Evolutionary conservation across 78 protist species (phyloP).

Genomic region (Dictyostelium citrinum): DNA sequence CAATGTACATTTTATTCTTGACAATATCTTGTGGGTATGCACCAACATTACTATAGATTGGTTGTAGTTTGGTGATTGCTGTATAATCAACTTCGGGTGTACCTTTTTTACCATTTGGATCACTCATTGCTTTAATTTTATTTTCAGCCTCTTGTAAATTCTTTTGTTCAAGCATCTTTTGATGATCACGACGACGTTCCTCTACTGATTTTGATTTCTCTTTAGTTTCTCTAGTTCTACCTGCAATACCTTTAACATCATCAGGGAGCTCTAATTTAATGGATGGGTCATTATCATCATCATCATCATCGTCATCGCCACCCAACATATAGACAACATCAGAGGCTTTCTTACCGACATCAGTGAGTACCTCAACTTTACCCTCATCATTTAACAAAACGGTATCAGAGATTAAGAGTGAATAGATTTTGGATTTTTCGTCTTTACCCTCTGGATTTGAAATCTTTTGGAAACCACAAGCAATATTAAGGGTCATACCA

Average conservation of each 20-base stretch:
- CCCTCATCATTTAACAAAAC: constrained; percentile 73
- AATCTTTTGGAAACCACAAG: constrained; percentile 78
- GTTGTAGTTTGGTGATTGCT: constrained; percentile 13
- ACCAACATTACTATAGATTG: neutral
- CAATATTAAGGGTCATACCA: constrained; percentile 87
- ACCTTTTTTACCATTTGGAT: neutral
- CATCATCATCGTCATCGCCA: constrained; percentile 28
- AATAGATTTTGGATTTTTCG: constrained; percentile 22
- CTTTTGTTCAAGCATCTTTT: constrained; percentile 15
- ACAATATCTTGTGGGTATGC: constrained; percentile 49
- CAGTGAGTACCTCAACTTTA: constrained; percentile 45
- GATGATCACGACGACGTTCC: constrained; percentile 49
- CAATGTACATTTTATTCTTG: constrained; percentile 85
- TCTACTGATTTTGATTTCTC: constrained; percentile 4
- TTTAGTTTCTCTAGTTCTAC: constrained; percentile 45
- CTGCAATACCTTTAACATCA: constrained; percentile 39
- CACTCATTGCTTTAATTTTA: neutral
- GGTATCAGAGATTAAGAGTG: constrained; percentile 82
- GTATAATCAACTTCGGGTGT: neutral
- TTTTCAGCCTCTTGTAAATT: constrained; percentile 45
- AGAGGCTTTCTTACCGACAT: constrained; percentile 2
- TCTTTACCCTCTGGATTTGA: constrained; percentile 3
- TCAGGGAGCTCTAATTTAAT: constrained; percentile 42
- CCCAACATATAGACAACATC: constrained; percentile 51
- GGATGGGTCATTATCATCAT: constrained; percentile 1